Percentiles rank a stretch among this genome's conserved stretches.
Conservation (phyloP, 1,139 yeast species). For the Kurtzmaniella natalensis region DNA sequence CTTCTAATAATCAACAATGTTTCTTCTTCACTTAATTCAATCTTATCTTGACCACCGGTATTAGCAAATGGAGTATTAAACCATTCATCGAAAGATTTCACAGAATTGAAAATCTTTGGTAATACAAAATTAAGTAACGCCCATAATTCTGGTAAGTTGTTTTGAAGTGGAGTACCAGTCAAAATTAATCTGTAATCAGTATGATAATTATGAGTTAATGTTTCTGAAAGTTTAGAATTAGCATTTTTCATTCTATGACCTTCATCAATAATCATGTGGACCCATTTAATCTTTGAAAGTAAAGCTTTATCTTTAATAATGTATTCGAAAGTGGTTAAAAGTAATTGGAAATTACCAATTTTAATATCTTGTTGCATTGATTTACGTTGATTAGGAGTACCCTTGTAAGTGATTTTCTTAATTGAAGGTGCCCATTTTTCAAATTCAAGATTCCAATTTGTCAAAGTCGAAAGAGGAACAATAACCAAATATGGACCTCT, state of each 20-base stretch:
- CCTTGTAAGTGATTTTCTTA: conserved; percentile 67
- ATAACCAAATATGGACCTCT: conserved; percentile 73
- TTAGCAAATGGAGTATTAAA: conserved; percentile 82
- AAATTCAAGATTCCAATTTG: conserved; percentile 83
- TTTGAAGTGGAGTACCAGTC: conserved; percentile 86
- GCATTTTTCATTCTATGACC: conserved; percentile 87
- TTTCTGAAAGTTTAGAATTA: conserved; percentile 66
- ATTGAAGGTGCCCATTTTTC: conserved; percentile 84
- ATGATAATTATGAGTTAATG: conserved; percentile 68
- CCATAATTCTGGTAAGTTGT: conserved; percentile 82
- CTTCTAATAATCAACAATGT: conserved; percentile 89
- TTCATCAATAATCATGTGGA: conserved; percentile 85
- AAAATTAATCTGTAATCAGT: conserved; percentile 74
- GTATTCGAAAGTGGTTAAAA: conserved; percentile 77
- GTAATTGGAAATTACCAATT: conserved; percentile 67
- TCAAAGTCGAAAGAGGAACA: conserved; percentile 78
- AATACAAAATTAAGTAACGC: conserved; percentile 73
- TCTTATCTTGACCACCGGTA: conserved; percentile 77
- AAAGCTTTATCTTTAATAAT: conserved; percentile 70
- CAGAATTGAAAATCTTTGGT: conserved; percentile 79
- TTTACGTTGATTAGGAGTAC: conserved; percentile 69
- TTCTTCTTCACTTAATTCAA: conserved; percentile 86
- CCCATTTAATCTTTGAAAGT: conserved; percentile 67
- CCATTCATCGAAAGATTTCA: conserved; percentile 86
- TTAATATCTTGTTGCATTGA: conserved; percentile 57